Evolutionary conservation across 352 stramenopile genomes (phyloP), one percentile per base, ranked within the genome.

Genomic region (Globisporangium apiculatum): DNA sequence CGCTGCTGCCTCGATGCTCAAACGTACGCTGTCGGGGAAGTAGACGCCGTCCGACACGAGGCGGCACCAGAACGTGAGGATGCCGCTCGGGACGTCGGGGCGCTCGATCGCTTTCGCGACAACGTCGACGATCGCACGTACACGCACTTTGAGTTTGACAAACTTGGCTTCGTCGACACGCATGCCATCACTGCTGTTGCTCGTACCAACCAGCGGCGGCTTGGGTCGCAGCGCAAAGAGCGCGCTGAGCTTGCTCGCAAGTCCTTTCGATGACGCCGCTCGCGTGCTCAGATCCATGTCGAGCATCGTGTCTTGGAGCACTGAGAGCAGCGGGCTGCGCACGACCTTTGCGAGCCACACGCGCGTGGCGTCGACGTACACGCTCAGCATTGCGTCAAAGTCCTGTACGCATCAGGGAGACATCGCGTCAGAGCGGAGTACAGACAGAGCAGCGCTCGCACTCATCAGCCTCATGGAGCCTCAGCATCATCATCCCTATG

Each of bases 361-460:
- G 11, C 77, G 66, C 35, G 79, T 91, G 3, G 77, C 79, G 40
- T 87, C 79, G 41, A 86, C 80, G 58, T 89, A 91, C 24, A 86
- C 66, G 35, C 58, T 64, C 14, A 91, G 52, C 75, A 91, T 82
- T 17, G 74, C 62, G 10, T 85, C 66, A 45, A 90, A 73, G 35
- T 84, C 78, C 76, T 90, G 48, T 1, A 47, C 2, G 24, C 24
- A 31, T 31, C 24, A 31, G 24, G 24, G 24, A 31, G 24, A 31
- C 24, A 41, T 15, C 40, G 55, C 17, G 9, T 52, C 10, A 57
- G 52, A 58, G 46, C 5, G 40, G 45, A n/a, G 17, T 24, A 17
- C 36, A 35, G 18, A 17, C 36, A 35, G 18, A 50, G 7, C 6
- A 8, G 31, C 9, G 58, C 10, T 11, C 7, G 14, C 24, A 31